These are phyloP conservation scores for Fusarium compactum DNA, from an alignment of 2,329 filamentous ascomycete genomes.

Conservation along the genomic window DNA sequence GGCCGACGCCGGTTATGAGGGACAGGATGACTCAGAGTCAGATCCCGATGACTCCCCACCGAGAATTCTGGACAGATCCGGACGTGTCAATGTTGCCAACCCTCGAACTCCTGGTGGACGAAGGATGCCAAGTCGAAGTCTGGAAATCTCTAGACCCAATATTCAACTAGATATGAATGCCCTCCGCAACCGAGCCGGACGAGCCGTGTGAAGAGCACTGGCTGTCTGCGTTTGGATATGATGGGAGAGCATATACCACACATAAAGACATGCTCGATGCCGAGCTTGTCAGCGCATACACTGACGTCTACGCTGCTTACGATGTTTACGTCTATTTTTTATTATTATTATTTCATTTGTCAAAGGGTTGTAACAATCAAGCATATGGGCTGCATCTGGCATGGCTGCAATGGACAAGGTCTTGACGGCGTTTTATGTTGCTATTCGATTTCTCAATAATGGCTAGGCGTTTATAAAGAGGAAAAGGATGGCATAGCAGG, in stretches of 20 bases:
- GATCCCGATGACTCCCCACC: conserved; percentile 59
- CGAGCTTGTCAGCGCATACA: conserved; percentile 16
- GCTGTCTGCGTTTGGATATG: conserved; percentile 37
- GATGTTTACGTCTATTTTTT: conserved; percentile 33
- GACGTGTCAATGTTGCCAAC: conserved; percentile 69
- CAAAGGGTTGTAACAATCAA: conserved; percentile 31
- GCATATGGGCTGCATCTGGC: conserved; percentile 37
- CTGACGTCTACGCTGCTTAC: conserved; percentile 23
- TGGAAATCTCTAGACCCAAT: conserved; percentile 63
- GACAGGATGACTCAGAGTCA: conserved; percentile 56
- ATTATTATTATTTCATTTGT: conserved; percentile 33
- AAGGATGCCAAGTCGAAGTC: conserved; percentile 66
- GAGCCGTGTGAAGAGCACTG: conserved; percentile 45
- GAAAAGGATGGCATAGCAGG: conserved; percentile 25
- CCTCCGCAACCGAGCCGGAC: conserved; percentile 42
- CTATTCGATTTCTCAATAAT: conserved; percentile 16
- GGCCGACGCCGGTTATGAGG: conserved; percentile 73
- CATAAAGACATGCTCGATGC: not conserved
- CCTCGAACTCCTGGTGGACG: conserved; percentile 66
- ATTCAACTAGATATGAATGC: conserved; percentile 46
- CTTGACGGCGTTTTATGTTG: conserved; percentile 39
- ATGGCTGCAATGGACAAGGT: conserved; percentile 30
- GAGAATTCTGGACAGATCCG: conserved; percentile 63
- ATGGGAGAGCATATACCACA: conserved; percentile 4
- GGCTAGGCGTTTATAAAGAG: conserved; percentile 44